Percentiles rank a stretch among this genome's conserved stretches.
Conservation (phyloP, 768 basidiomycete species). For the Gloeopeniophorella convolvens region DNA sequence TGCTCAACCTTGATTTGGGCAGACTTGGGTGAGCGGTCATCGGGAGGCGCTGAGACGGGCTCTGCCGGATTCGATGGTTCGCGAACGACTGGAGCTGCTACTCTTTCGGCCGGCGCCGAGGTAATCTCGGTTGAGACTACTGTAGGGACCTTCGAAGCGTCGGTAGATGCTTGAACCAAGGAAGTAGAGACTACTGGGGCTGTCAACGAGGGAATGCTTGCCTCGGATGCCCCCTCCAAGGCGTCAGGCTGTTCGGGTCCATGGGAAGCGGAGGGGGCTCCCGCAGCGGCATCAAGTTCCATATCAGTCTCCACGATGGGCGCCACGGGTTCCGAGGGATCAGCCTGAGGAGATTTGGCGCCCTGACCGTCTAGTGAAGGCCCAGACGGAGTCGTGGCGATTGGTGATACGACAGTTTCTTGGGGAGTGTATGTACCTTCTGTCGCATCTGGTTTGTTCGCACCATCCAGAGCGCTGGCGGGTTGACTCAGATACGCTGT, state of each 20-base stretch:
- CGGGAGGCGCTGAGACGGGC: no score
- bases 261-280: no score
- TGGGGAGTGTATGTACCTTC: background rate
- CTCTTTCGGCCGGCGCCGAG: background rate
- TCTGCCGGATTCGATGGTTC: background rate
- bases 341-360: no score
- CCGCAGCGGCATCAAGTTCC: no score
- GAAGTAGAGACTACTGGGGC: background rate
- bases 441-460: background rate
- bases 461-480: background rate
- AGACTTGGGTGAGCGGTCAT: no score
- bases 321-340: no score
- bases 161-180: background rate
- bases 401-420: background rate
- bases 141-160: background rate
- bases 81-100: background rate
- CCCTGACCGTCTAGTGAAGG: no score
- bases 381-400: background rate
- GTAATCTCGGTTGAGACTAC: background rate
- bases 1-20: slow-evolving; percentile 1
- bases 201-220: background rate
- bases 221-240: no score
- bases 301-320: no score
- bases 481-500: background rate
- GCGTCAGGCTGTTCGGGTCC: no score